These are phyloP conservation scores for Panicum virgatum DNA, from an alignment of 202 grass and related monocot genomes.

Conservation along the genomic window DNA sequence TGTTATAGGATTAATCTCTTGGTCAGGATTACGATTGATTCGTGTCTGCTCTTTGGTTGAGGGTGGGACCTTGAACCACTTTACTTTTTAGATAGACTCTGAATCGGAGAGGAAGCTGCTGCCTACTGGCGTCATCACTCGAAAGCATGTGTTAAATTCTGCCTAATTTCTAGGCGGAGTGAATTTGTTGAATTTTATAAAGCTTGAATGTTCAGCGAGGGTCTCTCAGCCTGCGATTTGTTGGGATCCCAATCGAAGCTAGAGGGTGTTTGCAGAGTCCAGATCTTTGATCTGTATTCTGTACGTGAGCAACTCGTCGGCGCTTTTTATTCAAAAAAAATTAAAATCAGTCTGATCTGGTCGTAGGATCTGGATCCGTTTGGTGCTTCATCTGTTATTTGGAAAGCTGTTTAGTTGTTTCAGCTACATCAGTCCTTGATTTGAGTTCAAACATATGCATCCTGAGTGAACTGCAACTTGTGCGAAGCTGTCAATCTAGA, in stretches of 20 bases:
- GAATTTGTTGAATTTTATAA: neutral
- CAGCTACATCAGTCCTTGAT: neutral
- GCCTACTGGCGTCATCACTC: neutral
- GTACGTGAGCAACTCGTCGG: neutral
- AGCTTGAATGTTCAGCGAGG: neutral
- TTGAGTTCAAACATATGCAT: neutral
- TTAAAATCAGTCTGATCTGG: too few species aligned
- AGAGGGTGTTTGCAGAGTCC: neutral
- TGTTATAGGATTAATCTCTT: neutral
- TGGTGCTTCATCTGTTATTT: neutral
- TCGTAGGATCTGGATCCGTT: neutral
- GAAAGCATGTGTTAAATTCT: neutral
- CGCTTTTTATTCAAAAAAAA: too few species aligned
- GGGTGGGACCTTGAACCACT: neutral
- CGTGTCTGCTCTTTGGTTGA: neutral
- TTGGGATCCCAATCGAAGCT: neutral
- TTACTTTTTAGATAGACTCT: neutral
- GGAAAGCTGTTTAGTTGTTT: neutral
- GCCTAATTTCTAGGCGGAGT: neutral
- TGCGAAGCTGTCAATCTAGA: neutral
- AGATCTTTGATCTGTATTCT: slow-evolving; percentile 1
- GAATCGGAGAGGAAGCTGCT: neutral
- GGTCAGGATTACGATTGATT: neutral
- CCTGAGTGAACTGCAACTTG: neutral
- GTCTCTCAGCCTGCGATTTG: neutral